A percentile compares a stretch with the other conserved stretches of the same genome.
These are phyloP conservation scores for Coniella lustricola DNA, from an alignment of 2,329 filamentous ascomycete genomes.

Conservation along the genomic window DNA sequence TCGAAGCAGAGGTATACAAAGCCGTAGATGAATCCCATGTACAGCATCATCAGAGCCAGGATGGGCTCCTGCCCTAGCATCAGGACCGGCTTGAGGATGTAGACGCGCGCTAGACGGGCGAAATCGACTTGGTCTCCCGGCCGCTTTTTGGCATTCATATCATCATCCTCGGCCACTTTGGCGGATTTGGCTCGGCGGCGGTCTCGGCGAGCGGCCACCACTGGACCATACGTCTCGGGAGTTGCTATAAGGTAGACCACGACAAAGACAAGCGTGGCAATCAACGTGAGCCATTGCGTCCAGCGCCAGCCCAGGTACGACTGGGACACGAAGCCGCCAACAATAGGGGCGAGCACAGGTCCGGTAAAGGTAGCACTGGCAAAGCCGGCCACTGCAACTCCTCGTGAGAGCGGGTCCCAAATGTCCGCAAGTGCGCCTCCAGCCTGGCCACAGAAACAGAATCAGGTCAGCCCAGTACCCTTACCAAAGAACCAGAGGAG, in stretches of 20 bases:
- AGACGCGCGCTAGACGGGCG: constrained; percentile 12
- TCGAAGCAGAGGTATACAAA: constrained; percentile 40
- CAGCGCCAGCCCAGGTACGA: constrained; percentile 1
- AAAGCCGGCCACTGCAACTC: constrained; percentile 1
- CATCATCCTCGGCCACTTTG: too few species aligned
- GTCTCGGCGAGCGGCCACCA: neutral
- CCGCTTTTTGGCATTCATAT: neutral
- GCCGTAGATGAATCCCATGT: constrained; percentile 30
- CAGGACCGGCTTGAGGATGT: constrained; percentile 18
- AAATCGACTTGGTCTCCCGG: neutral
- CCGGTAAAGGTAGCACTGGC: neutral
- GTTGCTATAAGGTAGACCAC: neutral
- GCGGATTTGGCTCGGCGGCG: too few species aligned
- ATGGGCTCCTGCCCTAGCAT: constrained; percentile 20
- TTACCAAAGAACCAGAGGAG: neutral
- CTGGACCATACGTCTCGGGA: constrained; percentile 1
- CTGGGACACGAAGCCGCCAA: neutral
- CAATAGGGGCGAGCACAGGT: neutral
- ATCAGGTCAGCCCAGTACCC: neutral
- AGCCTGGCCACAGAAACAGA: neutral
- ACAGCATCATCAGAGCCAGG: constrained; percentile 17
- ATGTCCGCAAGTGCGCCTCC: neutral
- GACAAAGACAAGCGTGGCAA: neutral
- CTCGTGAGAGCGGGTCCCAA: constrained; percentile 3
- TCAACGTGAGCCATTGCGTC: neutral